phyloP scores from a whole-genome alignment of 495 filamentous ascomycete genomes.

The Penicillium verhagenii region DNA sequence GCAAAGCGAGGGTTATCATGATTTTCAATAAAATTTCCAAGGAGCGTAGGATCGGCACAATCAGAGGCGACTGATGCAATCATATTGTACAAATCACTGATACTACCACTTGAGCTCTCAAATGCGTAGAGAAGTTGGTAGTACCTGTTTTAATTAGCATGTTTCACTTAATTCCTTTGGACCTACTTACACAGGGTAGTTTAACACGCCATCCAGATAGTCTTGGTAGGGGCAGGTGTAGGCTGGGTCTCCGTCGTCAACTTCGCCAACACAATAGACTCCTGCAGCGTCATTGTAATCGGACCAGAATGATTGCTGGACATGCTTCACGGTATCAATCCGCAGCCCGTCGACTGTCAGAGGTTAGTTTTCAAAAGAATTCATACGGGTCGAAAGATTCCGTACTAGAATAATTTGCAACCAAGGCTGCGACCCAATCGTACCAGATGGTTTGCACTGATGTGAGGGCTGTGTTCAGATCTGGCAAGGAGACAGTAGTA shows the following conservation, averaged over 20 bases:
- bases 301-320: conserved; percentile 68
- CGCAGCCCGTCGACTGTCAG: conserved; percentile 68
- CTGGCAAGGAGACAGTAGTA: conserved; percentile 60
- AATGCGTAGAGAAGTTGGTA: conserved; percentile 64
- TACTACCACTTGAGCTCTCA: conserved; percentile 55
- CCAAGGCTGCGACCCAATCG: conserved; percentile 62
- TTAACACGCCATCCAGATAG: conserved; percentile 59
- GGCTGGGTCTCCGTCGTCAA: conserved; percentile 58
- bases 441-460: conserved; percentile 59
- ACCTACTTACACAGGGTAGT: conserved; percentile 53
- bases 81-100: conserved; percentile 58
- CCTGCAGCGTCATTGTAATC: conserved; percentile 63
- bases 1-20: conserved; percentile 73
- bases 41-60: conserved; percentile 61
- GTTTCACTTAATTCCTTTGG: background rate
- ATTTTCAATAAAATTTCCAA: conserved; percentile 78
- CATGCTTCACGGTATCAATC: conserved; percentile 75
- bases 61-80: conserved; percentile 51
- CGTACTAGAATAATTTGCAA: conserved; percentile 62
- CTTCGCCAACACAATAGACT: conserved; percentile 70
- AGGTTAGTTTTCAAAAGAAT: background rate
- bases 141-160: conserved; percentile 25
- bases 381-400: background rate
- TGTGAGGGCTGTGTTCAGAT: conserved; percentile 62
- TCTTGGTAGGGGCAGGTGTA: conserved; percentile 67